Base-by-base conservation (phyloP, 257 asterid genomes). In the Mitragyna speciosa region DNA sequence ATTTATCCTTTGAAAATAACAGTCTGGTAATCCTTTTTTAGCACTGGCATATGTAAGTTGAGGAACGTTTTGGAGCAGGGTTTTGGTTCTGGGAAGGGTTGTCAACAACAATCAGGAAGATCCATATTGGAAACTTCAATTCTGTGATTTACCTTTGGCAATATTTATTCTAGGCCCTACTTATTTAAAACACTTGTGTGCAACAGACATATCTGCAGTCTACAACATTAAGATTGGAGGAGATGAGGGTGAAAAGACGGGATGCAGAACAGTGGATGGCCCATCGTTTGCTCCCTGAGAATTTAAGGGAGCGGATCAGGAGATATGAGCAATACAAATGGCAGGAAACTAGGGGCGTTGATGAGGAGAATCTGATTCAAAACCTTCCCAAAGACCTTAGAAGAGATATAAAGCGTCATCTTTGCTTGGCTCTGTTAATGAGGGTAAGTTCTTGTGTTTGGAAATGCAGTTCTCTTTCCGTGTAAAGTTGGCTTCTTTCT, bases 191-290 rank as follows among this genome's bases (percentile, higher is more conserved):
- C 79, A 17, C 70, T 85, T 87, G 77, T 78, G 83, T 77, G 80
- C 81, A 43, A 89, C 96, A 95, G 99, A 88, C 98, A 3, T 95
- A 89, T 85, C 86, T 95, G 90, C 99, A 95, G 85, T 95, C 99
- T 15, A 91, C 99, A 20, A 95, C 98, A 8, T 74, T 91, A 78
- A 87, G 99, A 81, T 86, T 95, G 61, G 99, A 95, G 91, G 97
- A 95, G 86, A 95, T 95, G 99, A 88, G 99, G 86, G 97, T 95
- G 78, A 95, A 95, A 87, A 87, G 97, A 84, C 95, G 98, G 76
- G 99, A 95, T 85, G 97, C 98, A 2, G 98, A 95, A 85, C 99
- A 95, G 80, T 93, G 98, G 98, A 95, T 95, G 99, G 82, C 98
- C 63, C 98, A 95, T 77, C 97, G 98, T 31, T 83, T 93, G 80